Conservation (phyloP, 208 protist genomes). For the Wallacemonas collosoma region DNA sequence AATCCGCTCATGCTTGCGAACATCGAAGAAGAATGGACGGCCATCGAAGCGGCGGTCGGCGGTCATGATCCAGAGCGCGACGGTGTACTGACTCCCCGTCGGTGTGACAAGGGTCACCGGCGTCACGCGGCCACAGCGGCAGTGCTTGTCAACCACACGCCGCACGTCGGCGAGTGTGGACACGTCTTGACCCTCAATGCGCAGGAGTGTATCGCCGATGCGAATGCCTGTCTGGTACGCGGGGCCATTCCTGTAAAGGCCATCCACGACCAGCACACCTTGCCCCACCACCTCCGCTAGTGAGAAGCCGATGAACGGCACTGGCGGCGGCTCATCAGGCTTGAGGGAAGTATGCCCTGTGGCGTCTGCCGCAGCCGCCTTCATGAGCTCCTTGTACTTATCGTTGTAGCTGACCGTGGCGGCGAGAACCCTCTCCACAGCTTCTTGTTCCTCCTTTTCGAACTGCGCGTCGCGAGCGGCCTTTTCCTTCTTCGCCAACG, state of each 20-base stretch:
- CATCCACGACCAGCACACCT: slow-evolving; percentile 34
- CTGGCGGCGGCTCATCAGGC: slow-evolving; percentile 19
- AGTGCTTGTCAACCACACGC: slow-evolving; percentile 30
- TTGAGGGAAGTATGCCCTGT: neutral
- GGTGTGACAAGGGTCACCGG: slow-evolving; percentile 37
- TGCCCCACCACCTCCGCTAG: slow-evolving; percentile 35
- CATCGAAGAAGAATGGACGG: slow-evolving; percentile 48
- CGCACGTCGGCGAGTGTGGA: slow-evolving; percentile 34
- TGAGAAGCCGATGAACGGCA: slow-evolving; percentile 60
- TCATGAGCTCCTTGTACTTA: slow-evolving; percentile 36
- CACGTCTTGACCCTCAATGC: slow-evolving; percentile 34
- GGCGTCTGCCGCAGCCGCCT: neutral
- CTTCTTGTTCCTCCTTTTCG: slow-evolving; percentile 12
- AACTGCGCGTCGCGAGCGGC: neutral
- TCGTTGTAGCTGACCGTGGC: slow-evolving; percentile 28
- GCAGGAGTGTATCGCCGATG: slow-evolving; percentile 44
- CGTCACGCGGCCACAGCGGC: slow-evolving; percentile 34
- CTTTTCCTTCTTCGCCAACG: slow-evolving; percentile 1
- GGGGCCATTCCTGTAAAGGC: slow-evolving; percentile 41
- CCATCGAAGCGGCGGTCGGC: slow-evolving; percentile 37
- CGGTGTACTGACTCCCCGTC: slow-evolving; percentile 40
- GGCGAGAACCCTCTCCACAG: slow-evolving; percentile 25
- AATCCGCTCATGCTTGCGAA: slow-evolving; percentile 33
- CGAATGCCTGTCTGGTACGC: slow-evolving; percentile 58
- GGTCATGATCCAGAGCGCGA: slow-evolving; percentile 57